Percentiles rank a stretch among this genome's conserved stretches.
phyloP scores from a whole-genome alignment of 768 basidiomycete species.

The Boletus fagicola region DNA sequence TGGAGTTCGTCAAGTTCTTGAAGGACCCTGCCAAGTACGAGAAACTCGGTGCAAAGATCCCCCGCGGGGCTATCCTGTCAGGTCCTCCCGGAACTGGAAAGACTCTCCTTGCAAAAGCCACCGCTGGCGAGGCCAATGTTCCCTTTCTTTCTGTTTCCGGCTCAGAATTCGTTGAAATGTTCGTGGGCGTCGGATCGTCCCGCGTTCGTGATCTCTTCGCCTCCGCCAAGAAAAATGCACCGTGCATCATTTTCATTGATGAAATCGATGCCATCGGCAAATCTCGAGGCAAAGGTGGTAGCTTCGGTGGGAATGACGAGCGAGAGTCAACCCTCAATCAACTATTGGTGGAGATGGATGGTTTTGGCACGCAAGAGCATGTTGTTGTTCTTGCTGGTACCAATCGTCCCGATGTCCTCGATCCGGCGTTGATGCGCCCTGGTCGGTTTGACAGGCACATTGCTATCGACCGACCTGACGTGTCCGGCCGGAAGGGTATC shows the following conservation, averaged over 20 bases:
- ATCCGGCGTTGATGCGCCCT: constrained; percentile 92
- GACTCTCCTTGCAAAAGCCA: constrained; percentile 96
- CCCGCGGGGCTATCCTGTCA: constrained; percentile 90
- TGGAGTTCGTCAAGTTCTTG: constrained; percentile 99
- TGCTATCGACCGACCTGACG: constrained; percentile 91
- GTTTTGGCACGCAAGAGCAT: constrained; percentile 96
- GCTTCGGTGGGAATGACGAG: constrained; percentile 94
- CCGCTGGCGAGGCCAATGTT: constrained; percentile 95
- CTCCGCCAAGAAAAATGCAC: constrained; percentile 95
- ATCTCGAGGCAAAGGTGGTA: constrained; percentile 73
- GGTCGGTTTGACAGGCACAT: constrained; percentile 98
- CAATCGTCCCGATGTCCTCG: constrained; percentile 95
- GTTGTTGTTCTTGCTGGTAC: constrained; percentile 96
- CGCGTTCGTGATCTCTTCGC: constrained; percentile 97
- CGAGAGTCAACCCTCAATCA: constrained; percentile 97
- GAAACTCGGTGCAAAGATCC: constrained; percentile 96
- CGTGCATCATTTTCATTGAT: constrained; percentile 98
- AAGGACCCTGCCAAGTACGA: constrained; percentile 95
- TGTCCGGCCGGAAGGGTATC: constrained; percentile 90
- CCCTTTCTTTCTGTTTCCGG: constrained; percentile 99
- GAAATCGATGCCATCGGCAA: constrained; percentile 99
- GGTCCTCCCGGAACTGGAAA: constrained; percentile 98
- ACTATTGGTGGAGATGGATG: constrained; percentile 98
- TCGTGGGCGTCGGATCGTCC: constrained; percentile 97
- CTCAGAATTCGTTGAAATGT: constrained; percentile 99